Base-by-base conservation (phyloP, 2,329 filamentous ascomycete species). In the Aphanoascus verrucosus region DNA sequence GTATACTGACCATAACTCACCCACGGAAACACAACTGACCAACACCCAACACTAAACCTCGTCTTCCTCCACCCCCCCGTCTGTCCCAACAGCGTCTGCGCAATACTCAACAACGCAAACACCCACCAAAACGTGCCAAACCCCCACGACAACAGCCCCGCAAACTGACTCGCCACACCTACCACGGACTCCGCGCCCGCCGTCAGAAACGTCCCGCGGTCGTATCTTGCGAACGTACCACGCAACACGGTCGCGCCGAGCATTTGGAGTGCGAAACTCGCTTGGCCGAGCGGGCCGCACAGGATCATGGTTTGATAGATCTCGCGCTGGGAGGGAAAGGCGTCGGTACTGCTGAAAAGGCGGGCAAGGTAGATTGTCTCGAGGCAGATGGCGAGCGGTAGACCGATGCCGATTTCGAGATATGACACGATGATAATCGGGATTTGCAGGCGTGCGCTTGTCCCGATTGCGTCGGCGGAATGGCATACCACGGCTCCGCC, bases 391-490 rank as follows among this genome's bases (percentile, higher is more conserved):
- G 65, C 64, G 5, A 72, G 56, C 0, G 64, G 60, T 1, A 72
- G 49, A 0, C 65, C 68, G 1, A 65, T 56, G 4, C 68, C 70
- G 19, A 69, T 55, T 49, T 72, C 63, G 17, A 73, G 62, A 47
- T 73, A 74, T 4, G 67, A 64, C 12, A 74, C 63, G 17, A 74
- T 63, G 40, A 74, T 67, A 38, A 68, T 60, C 35, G 71, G 70
- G 5, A 73, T 57, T 56, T 68, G 60, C 31, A 68, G 61, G 23
- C 61, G 54, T 14, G 62, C 38, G 50, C 59, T 60, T 42, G 70
- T 47, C 32, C 50, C 49, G 52, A 58, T 60, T 42, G 70, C 46
- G 34, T 49, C 48, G 52, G 58, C 57, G 44, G 60, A 64, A 3
- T 55, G 59, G 57, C 67, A 71, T n/a, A 74, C 59, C 2, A 66